phyloP scores from a whole-genome alignment of 495 filamentous ascomycete genomes.

The Wilcoxina mikolae region DNA sequence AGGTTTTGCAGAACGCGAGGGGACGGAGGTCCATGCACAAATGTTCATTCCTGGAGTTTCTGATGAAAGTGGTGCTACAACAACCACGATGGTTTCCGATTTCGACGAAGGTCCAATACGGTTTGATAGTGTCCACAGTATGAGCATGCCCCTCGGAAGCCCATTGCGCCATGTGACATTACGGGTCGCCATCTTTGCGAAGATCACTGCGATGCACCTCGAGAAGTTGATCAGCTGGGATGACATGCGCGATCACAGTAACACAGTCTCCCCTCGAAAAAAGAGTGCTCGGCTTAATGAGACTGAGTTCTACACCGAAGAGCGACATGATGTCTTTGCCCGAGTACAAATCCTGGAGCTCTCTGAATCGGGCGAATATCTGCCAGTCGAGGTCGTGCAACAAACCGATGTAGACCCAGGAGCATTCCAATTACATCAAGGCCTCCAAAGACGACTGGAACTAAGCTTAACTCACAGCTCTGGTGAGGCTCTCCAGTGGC shows the following conservation, averaged over 20 bases:
- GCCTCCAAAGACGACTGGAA: conserved; percentile 75
- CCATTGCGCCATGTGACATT: conserved; percentile 52
- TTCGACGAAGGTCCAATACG: conserved; percentile 91
- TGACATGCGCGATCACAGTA: conserved; percentile 74
- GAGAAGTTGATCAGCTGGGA: conserved; percentile 98
- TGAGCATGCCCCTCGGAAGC: conserved; percentile 85
- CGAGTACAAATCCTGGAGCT: conserved; percentile 78
- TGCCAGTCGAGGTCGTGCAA: conserved; percentile 85
- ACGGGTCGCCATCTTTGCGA: conserved; percentile 85
- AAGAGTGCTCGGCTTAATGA: conserved; percentile 69
- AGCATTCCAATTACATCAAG: conserved; percentile 88
- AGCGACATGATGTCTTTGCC: conserved; percentile 84
- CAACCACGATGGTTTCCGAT: conserved; percentile 83
- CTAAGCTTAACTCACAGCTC: conserved; percentile 80
- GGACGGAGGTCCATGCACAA: conserved; percentile 88
- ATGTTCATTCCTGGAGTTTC: conserved; percentile 86
- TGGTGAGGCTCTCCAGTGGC: conserved; percentile 72
- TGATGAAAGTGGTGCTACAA: conserved; percentile 80
- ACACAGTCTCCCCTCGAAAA: conserved; percentile 37
- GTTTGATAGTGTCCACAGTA: conserved; percentile 95
- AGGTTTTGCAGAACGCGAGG: conserved; percentile 91
- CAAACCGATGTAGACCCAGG: conserved; percentile 65
- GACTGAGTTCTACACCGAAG: conserved; percentile 79
- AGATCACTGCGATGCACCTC: conserved; percentile 81
- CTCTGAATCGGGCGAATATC: conserved; percentile 76